Base-by-base conservation (phyloP, 2,329 filamentous ascomycete genomes). In the Hymenoscyphus albidus region DNA sequence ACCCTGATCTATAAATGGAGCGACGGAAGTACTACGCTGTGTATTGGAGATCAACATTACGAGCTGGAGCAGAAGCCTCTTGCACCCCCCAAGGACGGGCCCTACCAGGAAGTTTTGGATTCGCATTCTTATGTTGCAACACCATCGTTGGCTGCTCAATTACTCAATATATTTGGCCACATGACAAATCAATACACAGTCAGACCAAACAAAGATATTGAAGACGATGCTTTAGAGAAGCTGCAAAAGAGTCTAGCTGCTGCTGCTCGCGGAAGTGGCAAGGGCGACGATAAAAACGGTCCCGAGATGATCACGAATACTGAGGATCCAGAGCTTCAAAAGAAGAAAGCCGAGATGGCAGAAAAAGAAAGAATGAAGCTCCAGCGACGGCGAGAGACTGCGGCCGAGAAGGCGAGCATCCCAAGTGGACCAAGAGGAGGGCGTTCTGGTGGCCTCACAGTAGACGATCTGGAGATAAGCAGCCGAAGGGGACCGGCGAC, bases 121-220 rank as follows among this genome's bases (percentile, higher is more conserved):
- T 85, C 88, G 6, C 89, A 91, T 76, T 90, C 89, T 71, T 94
- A 93, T 72, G 85, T 91, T 7, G 88, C 88, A 1, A 87, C 89
- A 1, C 89, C 90, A 0, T 86, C 91, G 70, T 80, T 90, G 65
- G 82, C 83, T 35, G 88, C 87, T 56, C 87, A 88, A 66, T 79
- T 91, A 31, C 81, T 93, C 66, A 83, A 91, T 73, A 85, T 90
- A 9, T 88, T 92, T 16, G 89, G 90, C 65, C 91, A 93, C 74
- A 82, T 94, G 73, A 88, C 88, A 10, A 88, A 91, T 67, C 86
- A 90, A 67, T 88, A 90, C 72, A 86, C 82, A 5, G 83, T 94
- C 38, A 82, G 85, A 44, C 87, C 89, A 6, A 89, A 88, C 71
- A 84, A 86, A 72, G 83, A 84, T 58, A 82, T 88, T 22, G 85